Base-by-base conservation (phyloP, 768 basidiomycete genomes). In the Mrakia frigida region DNA sequence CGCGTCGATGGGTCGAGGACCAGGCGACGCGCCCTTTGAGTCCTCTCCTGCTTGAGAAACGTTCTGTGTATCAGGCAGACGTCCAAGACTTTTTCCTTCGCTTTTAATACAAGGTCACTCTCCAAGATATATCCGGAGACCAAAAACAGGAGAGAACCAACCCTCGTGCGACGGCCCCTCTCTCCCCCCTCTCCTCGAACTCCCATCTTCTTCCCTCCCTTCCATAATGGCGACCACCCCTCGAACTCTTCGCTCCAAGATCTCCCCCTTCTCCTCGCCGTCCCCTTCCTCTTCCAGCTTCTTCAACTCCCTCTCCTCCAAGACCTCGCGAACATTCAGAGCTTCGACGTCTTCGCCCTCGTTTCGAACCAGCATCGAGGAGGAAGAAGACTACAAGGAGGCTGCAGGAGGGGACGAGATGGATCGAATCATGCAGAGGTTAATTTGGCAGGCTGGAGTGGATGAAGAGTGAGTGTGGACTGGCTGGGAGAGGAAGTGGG, bases 381-480 rank as follows among this genome's bases (percentile, higher is more conserved):
- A 28, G 7, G 56, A 25, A 10, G 81, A 83, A 1, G 87, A 87
- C 43, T 90, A 91, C 80, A 85, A 3, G 21, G 46, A 50, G 18
- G 46, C 91, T 41, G 85, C 84, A 70, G 80, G 79, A 10, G 80
- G 81, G 63, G 86, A 88, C 61, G 85, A 84, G 77, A 82, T 92
- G 18, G 89, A 91, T 78, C 87, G 89, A 23, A 87, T 90, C 39
- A 87, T 94, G 85, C 81, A 84, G 53, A 88, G 85, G 82, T 86
- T 94, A 84, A 92, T 94, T 63, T 93, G 91, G 80, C 92, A 93
- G 82, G 93, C 93, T 61, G 93, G 93, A 2, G 90, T 93, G 75
- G 93, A 94, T 84, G 93, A 89, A 79, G 92, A 93, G 93, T 94
- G 80, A 81, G 90, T 86, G 43, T 50, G 59, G 65, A 25, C 73